A percentile compares a stretch with the other conserved stretches of the same genome.
These are phyloP conservation scores for Pichia inconspicua DNA, from an alignment of 1,139 yeast species.

Conservation along the genomic window DNA sequence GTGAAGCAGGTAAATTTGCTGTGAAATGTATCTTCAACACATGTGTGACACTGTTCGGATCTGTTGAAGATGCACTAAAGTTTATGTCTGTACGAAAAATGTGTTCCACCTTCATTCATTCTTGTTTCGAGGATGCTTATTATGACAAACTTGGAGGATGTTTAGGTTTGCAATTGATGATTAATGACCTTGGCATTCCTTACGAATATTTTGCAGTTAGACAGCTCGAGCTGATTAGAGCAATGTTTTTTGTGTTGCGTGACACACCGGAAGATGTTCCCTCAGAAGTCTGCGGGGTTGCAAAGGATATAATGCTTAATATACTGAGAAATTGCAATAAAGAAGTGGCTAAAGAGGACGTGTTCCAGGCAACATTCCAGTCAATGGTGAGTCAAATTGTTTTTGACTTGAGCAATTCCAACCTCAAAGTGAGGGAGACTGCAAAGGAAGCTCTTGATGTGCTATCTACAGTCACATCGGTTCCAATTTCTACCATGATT, in stretches of 20 bases:
- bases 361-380: conserved; percentile 68
- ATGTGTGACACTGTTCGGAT: conserved; percentile 61
- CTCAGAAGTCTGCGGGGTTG: conserved; percentile 61
- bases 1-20: conserved; percentile 63
- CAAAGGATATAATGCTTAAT: conserved; percentile 57
- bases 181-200: conserved; percentile 62
- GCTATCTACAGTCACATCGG: conserved; percentile 61
- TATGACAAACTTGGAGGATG: conserved; percentile 86
- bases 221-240: conserved; percentile 78
- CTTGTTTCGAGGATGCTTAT: conserved; percentile 84
- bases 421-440: conserved; percentile 71
- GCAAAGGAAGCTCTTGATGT: conserved; percentile 66
- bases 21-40: conserved; percentile 56
- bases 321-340: conserved; percentile 60
- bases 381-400: conserved; percentile 81
- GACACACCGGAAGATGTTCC: conserved; percentile 93
- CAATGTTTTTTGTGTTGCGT: conserved; percentile 80
- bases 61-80: conserved; percentile 53
- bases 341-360: conserved; percentile 50
- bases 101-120: conserved; percentile 78
- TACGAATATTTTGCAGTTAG: conserved; percentile 65
- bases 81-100: conserved; percentile 72
- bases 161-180: conserved; percentile 67
- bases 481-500: conserved; percentile 66
- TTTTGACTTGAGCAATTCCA: conserved; percentile 86